These are phyloP conservation scores for Rhododendron molle DNA, from an alignment of 148 eudicot genomes.

Conservation along the genomic window DNA sequence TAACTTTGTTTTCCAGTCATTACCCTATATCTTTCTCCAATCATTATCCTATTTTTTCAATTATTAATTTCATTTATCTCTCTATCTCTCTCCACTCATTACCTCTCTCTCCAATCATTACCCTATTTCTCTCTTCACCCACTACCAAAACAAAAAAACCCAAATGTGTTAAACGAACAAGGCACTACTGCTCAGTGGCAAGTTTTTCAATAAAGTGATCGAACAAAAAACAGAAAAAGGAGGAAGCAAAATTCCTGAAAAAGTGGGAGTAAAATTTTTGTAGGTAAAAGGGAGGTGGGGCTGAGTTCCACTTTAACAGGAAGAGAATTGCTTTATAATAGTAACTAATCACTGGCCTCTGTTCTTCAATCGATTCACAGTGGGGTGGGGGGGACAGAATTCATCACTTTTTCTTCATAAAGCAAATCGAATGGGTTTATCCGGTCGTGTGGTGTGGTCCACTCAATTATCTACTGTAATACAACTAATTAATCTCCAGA, in stretches of 20 bases:
- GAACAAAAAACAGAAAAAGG: not conserved
- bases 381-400: not conserved
- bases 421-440: not conserved
- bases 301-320: not conserved
- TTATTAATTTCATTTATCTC: too few species aligned
- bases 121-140: too few species aligned
- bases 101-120: too few species aligned
- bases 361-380: not conserved
- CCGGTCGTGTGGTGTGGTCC: conserved; percentile 6
- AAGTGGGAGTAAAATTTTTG: not conserved
- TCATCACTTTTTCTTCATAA: not conserved
- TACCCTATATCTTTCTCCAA: too few species aligned
- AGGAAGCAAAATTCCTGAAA: not conserved
- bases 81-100: too few species aligned
- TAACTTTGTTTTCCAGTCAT: too few species aligned
- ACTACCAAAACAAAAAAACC: too few species aligned
- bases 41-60: too few species aligned
- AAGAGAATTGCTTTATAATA: not conserved
- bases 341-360: not conserved
- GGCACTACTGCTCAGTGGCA: too few species aligned
- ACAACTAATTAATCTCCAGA: too few species aligned
- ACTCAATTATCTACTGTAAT: not conserved
- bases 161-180: too few species aligned
- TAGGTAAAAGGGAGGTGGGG: not conserved
- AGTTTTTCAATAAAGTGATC: not conserved